Evolutionary conservation across 108 stramenopile genomes (phyloP).

Genomic region (Poteriospumella lacustris): DNA sequence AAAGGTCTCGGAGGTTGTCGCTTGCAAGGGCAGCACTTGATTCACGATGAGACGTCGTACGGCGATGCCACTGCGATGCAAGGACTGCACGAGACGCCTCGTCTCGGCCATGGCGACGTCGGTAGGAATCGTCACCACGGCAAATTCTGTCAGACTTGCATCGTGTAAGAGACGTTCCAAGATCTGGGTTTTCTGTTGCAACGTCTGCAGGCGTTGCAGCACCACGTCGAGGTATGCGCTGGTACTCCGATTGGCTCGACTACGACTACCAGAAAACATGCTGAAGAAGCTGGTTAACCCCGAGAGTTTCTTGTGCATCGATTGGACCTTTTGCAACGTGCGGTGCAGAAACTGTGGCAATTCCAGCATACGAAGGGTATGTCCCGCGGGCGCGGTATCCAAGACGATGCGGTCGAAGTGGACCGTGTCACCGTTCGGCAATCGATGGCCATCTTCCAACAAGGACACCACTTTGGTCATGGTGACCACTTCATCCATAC

Average conservation of each 20-base stretch:
- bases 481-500: slow-evolving; percentile 86
- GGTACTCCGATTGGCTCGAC: slow-evolving; percentile 57
- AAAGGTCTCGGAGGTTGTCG: too few species aligned
- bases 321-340: slow-evolving; percentile 71
- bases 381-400: slow-evolving; percentile 93
- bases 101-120: slow-evolving; percentile 79
- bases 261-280: slow-evolving; percentile 39
- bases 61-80: slow-evolving; percentile 74
- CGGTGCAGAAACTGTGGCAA: slow-evolving; percentile 58
- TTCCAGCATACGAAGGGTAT: slow-evolving; percentile 80
- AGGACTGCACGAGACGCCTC: slow-evolving; percentile 69
- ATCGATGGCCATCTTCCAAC: not conserved
- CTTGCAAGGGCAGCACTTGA: slow-evolving; percentile 70
- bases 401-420: slow-evolving; percentile 79
- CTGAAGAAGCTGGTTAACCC: slow-evolving; percentile 19
- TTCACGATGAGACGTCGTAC: slow-evolving; percentile 76
- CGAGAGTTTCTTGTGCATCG: slow-evolving; percentile 56
- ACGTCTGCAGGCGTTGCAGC: slow-evolving; percentile 53
- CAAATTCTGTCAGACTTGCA: slow-evolving; percentile 71
- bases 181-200: slow-evolving; percentile 79
- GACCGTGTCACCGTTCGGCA: not conserved
- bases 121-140: slow-evolving; percentile 80
- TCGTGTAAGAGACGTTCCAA: slow-evolving; percentile 77
- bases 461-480: slow-evolving; percentile 62
- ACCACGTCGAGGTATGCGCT: slow-evolving; percentile 65